Evolutionary conservation across 768 basidiomycete species (phyloP).

Genomic region (Amanita exitialis): DNA sequence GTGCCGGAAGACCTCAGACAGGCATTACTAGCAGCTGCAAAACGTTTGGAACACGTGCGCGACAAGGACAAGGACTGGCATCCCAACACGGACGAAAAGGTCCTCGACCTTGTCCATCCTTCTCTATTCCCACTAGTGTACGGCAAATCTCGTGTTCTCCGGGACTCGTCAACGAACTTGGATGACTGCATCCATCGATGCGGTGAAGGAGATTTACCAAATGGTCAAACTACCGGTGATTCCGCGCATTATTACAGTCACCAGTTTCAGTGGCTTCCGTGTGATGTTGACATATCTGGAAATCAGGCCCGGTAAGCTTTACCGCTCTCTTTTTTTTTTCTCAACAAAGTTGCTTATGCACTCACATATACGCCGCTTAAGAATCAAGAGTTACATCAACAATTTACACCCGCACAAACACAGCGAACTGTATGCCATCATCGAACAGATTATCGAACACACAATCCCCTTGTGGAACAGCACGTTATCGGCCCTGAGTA

Average conservation of each 20-base stretch:
- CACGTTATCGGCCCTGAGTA: too few relatives aligned
- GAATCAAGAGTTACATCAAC: too few relatives aligned
- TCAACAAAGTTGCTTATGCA: too few relatives aligned
- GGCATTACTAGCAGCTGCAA: not conserved
- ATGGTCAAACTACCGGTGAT: not conserved
- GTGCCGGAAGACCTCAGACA: constrained; percentile 7
- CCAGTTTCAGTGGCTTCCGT: constrained; percentile 3
- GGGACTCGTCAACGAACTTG: not conserved
- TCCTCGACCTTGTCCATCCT: constrained; percentile 4
- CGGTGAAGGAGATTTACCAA: not conserved
- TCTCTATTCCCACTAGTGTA: constrained; percentile 2
- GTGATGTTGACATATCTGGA: not conserved
- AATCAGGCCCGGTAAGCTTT: too few relatives aligned
- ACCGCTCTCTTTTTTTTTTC: too few relatives aligned
- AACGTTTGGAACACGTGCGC: not conserved
- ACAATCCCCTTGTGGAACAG: not conserved
- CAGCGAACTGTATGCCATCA: too few relatives aligned
- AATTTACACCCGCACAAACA: too few relatives aligned
- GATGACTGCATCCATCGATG: constrained; percentile 2
- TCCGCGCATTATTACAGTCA: not conserved
- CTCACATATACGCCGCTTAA: too few relatives aligned
- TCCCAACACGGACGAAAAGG: constrained; percentile 1
- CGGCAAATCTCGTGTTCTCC: not conserved
- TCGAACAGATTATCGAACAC: not conserved
- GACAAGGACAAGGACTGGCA: not conserved